Conservation (phyloP, 345 rosid species). For the Theobroma cacao region DNA sequence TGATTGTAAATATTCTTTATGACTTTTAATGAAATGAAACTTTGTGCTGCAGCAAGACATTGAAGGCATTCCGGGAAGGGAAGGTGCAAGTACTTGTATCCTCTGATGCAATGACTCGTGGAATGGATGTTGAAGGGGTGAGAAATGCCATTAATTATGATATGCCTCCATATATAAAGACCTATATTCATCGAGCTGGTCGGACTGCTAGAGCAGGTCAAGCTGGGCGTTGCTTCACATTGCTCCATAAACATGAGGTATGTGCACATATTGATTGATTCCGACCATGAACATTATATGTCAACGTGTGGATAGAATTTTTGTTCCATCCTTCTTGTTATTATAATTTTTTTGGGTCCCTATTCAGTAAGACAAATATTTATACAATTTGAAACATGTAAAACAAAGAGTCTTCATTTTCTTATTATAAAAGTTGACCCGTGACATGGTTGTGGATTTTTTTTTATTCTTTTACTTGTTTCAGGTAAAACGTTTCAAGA, state of each 20-base stretch:
- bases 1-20: neutral
- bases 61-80: slow-evolving; percentile 78
- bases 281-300: neutral
- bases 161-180: slow-evolving; percentile 74
- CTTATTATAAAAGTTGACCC: neutral
- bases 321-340: neutral
- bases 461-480: slow-evolving; percentile 14
- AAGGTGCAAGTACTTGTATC: slow-evolving; percentile 87
- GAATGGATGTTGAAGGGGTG: slow-evolving; percentile 96
- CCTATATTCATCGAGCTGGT: slow-evolving; percentile 93
- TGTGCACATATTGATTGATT: neutral
- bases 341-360: neutral
- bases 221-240: slow-evolving; percentile 83
- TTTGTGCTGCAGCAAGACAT: slow-evolving; percentile 62
- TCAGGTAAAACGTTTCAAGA: slow-evolving; percentile 77
- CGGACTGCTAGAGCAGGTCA: slow-evolving; percentile 96
- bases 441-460: neutral
- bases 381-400: neutral
- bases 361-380: neutral
- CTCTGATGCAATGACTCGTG: slow-evolving; percentile 95
- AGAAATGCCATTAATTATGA: slow-evolving; percentile 84
- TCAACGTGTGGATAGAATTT: neutral
- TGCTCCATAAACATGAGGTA: slow-evolving; percentile 56
- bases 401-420: neutral
- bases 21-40: slow-evolving; percentile 7